Evolutionary conservation across 2,329 filamentous ascomycete genomes (phyloP).

Genomic region (Botrytis galanthina): DNA sequence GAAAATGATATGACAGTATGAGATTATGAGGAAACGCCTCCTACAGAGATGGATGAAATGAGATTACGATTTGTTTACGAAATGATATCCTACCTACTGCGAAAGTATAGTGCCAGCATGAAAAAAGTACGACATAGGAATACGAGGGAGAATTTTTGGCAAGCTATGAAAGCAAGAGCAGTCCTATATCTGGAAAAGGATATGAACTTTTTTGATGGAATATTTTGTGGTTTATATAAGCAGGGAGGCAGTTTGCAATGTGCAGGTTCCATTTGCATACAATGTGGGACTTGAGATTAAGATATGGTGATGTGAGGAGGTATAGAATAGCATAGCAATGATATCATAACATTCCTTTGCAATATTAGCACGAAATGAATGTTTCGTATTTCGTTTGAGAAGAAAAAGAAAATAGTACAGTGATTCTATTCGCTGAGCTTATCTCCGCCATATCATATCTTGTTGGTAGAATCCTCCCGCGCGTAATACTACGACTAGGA

Average conservation of each 20-base stretch:
- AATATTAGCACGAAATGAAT: background rate
- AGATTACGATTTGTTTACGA: conserved; percentile 25
- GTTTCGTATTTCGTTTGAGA: background rate
- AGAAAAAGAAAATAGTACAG: background rate
- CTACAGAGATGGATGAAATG: conserved; percentile 7
- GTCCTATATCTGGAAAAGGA: conserved; percentile 1
- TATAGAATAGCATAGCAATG: conserved; percentile 9
- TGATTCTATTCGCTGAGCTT: background rate
- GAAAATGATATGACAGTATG: conserved; percentile 9
- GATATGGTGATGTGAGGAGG: background rate
- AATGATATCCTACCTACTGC: conserved; percentile 18
- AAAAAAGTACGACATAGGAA: conserved; percentile 13
- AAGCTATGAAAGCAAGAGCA: background rate
- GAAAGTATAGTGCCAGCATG: background rate
- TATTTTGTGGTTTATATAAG: background rate
- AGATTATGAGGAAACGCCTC: background rate
- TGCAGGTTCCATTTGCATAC: background rate
- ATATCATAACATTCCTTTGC: background rate
- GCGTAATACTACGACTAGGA: background rate
- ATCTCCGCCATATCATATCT: background rate
- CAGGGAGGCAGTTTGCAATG: background rate
- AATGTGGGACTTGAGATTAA: background rate
- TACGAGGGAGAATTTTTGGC: background rate
- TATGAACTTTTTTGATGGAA: background rate
- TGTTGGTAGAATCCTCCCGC: background rate